Percentiles rank a stretch among this genome's conserved stretches.
Conservation (phyloP, 1,284 basidiomycete species). For the Amylostereum chailletii region DNA sequence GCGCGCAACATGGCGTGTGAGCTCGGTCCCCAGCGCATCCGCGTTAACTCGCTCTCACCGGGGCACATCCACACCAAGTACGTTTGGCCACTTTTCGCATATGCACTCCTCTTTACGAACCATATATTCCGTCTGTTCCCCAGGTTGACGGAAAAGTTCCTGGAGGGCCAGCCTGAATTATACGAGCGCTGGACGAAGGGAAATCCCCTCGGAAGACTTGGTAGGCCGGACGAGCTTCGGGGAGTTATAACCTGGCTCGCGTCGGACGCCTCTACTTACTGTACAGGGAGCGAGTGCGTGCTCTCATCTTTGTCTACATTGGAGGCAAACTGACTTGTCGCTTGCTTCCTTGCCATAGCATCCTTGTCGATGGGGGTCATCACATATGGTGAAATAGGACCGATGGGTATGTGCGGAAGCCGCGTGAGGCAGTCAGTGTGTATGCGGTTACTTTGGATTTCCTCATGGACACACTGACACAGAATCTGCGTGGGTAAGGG, state of each 20-base stretch:
- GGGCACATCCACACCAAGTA: constrained; percentile 48
- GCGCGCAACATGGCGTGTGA: constrained; percentile 34
- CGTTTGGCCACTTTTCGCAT: too few species aligned
- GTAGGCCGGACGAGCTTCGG: constrained; percentile 30
- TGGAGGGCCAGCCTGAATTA: constrained; percentile 25
- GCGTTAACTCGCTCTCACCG: constrained; percentile 22
- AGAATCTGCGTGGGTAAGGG: too few species aligned
- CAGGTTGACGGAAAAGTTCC: constrained; percentile 24
- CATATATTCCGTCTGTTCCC: background rate
- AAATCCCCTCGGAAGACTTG: constrained; percentile 31
- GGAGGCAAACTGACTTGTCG: background rate
- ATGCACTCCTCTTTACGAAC: background rate
- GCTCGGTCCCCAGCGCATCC: constrained; percentile 29
- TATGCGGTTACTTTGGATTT: too few species aligned
- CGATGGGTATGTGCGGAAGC: too few species aligned
- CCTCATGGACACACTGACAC: too few species aligned
- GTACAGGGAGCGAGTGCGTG: constrained; percentile 24
- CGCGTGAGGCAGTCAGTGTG: too few species aligned
- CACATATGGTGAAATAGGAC: constrained; percentile 1
- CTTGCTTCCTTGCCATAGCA: background rate
- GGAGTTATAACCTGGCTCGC: constrained; percentile 35
- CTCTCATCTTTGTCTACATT: background rate
- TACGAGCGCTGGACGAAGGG: constrained; percentile 24
- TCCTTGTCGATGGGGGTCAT: constrained; percentile 6
- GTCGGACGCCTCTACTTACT: constrained; percentile 22